Evolutionary conservation across 1,139 yeast species (phyloP).

Genomic region (Zygoascus sp.): DNA sequence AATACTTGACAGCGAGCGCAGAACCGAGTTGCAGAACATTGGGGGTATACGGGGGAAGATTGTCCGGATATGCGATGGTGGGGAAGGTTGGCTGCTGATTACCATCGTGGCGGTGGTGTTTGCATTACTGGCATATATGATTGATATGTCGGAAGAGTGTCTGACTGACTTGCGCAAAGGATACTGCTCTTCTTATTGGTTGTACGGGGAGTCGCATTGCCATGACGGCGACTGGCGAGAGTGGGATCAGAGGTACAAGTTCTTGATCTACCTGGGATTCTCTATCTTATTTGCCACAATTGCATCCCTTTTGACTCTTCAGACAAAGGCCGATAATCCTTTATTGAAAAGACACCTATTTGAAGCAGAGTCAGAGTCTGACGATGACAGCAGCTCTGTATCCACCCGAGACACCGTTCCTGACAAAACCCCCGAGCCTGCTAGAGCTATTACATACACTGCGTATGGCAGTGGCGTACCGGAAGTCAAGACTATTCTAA

Average conservation of each 20-base stretch:
- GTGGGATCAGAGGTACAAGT: constrained; percentile 1
- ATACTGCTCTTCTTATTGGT: constrained; percentile 48
- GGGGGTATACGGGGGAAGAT: constrained; percentile 37
- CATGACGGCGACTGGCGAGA: constrained; percentile 27
- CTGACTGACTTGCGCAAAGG: constrained; percentile 55
- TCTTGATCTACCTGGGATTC: constrained; percentile 39
- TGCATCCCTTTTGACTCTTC: constrained; percentile 47
- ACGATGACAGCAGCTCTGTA: not conserved
- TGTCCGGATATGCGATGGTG: constrained; percentile 32
- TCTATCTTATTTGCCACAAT: constrained; percentile 44
- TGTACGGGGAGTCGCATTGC: constrained; percentile 45
- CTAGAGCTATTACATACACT: constrained; percentile 41
- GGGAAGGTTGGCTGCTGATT: constrained; percentile 50
- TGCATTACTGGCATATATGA: constrained; percentile 49
- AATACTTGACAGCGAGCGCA: constrained; percentile 45
- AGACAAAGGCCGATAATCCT: constrained; percentile 44
- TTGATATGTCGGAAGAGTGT: constrained; percentile 48
- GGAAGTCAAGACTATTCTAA: constrained; percentile 44
- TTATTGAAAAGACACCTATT: constrained; percentile 11
- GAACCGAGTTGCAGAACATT: constrained; percentile 39
- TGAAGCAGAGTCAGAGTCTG: not conserved
- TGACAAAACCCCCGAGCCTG: not conserved
- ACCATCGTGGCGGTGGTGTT: constrained; percentile 47
- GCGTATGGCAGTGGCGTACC: constrained; percentile 66
- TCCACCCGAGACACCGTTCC: not conserved